A percentile compares a stretch with the other conserved stretches of the same genome.
These are phyloP conservation scores for Diaporthe australafricana DNA, from an alignment of 2,329 filamentous ascomycete species.

Conservation along the genomic window DNA sequence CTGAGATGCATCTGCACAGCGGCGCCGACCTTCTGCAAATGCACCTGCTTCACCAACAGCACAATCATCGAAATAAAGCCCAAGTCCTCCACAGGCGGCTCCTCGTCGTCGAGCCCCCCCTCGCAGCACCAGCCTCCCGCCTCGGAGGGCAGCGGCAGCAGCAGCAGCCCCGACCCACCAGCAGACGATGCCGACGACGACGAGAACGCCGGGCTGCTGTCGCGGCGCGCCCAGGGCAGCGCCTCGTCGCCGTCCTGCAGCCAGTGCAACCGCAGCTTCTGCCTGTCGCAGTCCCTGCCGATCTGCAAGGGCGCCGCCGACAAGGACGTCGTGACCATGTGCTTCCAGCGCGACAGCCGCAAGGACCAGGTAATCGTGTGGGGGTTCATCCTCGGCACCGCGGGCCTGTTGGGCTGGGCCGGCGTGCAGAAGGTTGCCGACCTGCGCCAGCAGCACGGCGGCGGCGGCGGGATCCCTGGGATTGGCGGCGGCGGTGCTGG, in stretches of 20 bases:
- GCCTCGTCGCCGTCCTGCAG: slow-evolving; percentile 61
- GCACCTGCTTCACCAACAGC: slow-evolving; percentile 77
- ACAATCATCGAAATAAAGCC: slow-evolving; percentile 63
- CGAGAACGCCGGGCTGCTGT: slow-evolving; percentile 33
- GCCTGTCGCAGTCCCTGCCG: slow-evolving; percentile 67
- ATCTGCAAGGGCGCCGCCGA: slow-evolving; percentile 73
- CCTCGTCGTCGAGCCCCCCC: slow-evolving; percentile 50
- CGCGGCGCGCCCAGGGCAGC: slow-evolving; percentile 44
- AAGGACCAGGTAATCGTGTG: slow-evolving; percentile 77
- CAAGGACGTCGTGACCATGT: slow-evolving; percentile 71
- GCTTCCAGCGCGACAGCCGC: slow-evolving; percentile 75
- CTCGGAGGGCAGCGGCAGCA: not conserved
- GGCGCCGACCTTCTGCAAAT: slow-evolving; percentile 76
- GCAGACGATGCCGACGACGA: slow-evolving; percentile 38
- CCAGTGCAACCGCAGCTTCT: slow-evolving; percentile 74
- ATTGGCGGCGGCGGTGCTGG: slow-evolving; percentile 32
- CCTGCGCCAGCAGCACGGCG: slow-evolving; percentile 46
- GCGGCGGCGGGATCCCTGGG: slow-evolving; percentile 26
- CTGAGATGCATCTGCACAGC: slow-evolving; percentile 51
- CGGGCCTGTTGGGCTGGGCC: slow-evolving; percentile 71
- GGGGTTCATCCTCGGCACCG: slow-evolving; percentile 70
- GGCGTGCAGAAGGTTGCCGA: slow-evolving; percentile 62
- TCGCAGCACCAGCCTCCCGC: slow-evolving; percentile 42
- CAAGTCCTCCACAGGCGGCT: slow-evolving; percentile 56
- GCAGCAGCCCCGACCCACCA: slow-evolving; percentile 16